Evolutionary conservation across 306 rosid genomes (phyloP).

Genomic region (Lathyrus aphaca): DNA sequence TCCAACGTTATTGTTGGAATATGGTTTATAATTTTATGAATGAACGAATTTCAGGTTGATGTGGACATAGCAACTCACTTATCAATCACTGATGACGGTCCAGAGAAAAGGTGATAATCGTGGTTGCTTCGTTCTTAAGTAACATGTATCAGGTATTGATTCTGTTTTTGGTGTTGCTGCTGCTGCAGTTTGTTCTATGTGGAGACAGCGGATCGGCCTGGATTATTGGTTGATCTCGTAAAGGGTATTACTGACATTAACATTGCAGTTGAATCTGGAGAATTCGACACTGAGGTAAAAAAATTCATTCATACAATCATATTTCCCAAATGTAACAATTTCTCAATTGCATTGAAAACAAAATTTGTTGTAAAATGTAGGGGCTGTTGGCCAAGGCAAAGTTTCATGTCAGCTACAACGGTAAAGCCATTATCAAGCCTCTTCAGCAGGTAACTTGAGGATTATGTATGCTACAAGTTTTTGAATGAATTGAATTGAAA

Average conservation of each 20-base stretch:
- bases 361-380: conserved; percentile 42
- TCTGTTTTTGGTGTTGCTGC: not conserved
- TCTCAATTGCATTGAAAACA: not conserved
- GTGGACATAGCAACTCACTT: conserved; percentile 90
- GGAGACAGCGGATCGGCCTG: conserved; percentile 92
- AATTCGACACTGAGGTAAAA: conserved; percentile 94
- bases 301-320: not conserved
- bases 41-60: conserved; percentile 62
- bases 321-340: conserved; percentile 1
- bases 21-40: not conserved
- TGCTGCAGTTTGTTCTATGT: conserved; percentile 79
- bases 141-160: not conserved
- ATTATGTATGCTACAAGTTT: too few relatives aligned
- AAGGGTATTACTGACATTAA: conserved; percentile 78
- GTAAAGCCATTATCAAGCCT: conserved; percentile 72
- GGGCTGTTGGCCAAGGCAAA: conserved; percentile 95
- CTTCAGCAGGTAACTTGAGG: conserved; percentile 94
- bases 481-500: too few relatives aligned
- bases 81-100: conserved; percentile 69
- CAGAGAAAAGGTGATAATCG: conserved; percentile 69
- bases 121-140: not conserved
- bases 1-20: not conserved
- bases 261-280: conserved; percentile 85
- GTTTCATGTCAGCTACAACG: conserved; percentile 90
- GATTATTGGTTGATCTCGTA: conserved; percentile 92